Evolutionary conservation across 2,329 filamentous ascomycete species (phyloP).

Genomic region (Coniella vitis): DNA sequence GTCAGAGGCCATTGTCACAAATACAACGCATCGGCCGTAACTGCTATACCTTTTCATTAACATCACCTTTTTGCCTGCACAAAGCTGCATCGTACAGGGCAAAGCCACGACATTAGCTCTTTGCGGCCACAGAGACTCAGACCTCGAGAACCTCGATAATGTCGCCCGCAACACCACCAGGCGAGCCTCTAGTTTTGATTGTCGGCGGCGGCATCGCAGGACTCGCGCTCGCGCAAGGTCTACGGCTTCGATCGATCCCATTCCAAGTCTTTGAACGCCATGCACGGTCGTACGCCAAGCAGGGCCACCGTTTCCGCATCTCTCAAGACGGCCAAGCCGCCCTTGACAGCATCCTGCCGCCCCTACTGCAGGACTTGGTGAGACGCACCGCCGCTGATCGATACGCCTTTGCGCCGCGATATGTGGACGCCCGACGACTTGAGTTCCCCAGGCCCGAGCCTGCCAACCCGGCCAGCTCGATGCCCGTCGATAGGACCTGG

Average conservation of each 20-base stretch:
- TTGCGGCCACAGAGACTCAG: too few relatives aligned
- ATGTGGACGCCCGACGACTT: constrained; percentile 22
- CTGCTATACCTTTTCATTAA: too few relatives aligned
- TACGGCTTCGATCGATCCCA: constrained; percentile 23
- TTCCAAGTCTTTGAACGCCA: constrained; percentile 26
- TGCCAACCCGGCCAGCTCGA: constrained; percentile 12
- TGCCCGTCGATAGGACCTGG: constrained; percentile 26
- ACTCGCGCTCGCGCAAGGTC: constrained; percentile 30
- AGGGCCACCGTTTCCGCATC: constrained; percentile 26
- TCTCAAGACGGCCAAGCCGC: constrained; percentile 21
- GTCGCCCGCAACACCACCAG: too few relatives aligned
- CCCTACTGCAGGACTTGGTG: constrained; percentile 19
- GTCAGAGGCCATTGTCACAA: too few relatives aligned
- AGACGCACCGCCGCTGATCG: constrained; percentile 19
- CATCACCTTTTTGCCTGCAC: too few relatives aligned
- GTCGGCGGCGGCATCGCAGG: constrained; percentile 38
- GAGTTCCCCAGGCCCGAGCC: constrained; percentile 18
- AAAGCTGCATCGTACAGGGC: too few relatives aligned
- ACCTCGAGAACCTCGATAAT: too few relatives aligned
- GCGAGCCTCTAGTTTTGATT: constrained; percentile 27
- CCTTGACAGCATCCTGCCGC: constrained; percentile 22
- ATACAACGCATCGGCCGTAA: too few relatives aligned
- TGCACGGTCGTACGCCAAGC: constrained; percentile 18
- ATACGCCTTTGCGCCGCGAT: constrained; percentile 21
- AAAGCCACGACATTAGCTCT: too few relatives aligned